Conservation (phyloP, 192 early-diverging fungal genomes). For the Coemansia sp. region DNA sequence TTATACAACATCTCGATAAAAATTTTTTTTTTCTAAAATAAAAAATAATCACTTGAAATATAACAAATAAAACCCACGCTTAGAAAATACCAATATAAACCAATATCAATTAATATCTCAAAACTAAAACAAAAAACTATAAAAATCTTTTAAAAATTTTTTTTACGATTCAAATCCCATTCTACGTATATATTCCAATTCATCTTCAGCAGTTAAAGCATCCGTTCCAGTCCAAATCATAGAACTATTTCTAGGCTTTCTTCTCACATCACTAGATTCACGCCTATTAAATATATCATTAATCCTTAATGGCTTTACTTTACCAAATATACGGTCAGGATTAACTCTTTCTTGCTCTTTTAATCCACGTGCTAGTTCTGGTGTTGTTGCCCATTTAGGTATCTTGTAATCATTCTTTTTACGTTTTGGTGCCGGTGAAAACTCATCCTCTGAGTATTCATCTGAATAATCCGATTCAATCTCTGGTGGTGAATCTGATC, state of each 20-base stretch:
- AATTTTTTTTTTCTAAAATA: too few species aligned
- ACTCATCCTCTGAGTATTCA: constrained; percentile 51
- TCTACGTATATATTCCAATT: constrained; percentile 43
- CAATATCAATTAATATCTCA: too few species aligned
- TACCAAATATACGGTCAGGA: constrained; percentile 50
- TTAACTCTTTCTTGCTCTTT: constrained; percentile 37
- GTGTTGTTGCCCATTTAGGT: constrained; percentile 50
- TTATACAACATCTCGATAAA: too few species aligned
- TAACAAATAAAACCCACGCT: neutral
- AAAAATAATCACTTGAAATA: neutral
- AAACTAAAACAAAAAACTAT: too few species aligned
- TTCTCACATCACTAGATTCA: constrained; percentile 13
- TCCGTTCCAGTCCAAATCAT: constrained; percentile 52
- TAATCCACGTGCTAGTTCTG: constrained; percentile 40
- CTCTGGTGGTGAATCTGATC: constrained; percentile 40
- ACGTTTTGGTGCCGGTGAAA: constrained; percentile 33
- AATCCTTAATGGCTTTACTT: constrained; percentile 39
- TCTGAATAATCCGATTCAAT: constrained; percentile 49
- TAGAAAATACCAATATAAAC: too few species aligned
- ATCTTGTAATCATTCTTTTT: constrained; percentile 47
- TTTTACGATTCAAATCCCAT: constrained; percentile 47
- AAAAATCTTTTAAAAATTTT: constrained; percentile 8
- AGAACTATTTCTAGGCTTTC: constrained; percentile 46
- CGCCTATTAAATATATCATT: constrained; percentile 46
- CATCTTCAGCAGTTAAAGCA: constrained; percentile 41